phyloP scores from a whole-genome alignment of 192 early-diverging fungal genomes.

The Coemansia sp. region DNA sequence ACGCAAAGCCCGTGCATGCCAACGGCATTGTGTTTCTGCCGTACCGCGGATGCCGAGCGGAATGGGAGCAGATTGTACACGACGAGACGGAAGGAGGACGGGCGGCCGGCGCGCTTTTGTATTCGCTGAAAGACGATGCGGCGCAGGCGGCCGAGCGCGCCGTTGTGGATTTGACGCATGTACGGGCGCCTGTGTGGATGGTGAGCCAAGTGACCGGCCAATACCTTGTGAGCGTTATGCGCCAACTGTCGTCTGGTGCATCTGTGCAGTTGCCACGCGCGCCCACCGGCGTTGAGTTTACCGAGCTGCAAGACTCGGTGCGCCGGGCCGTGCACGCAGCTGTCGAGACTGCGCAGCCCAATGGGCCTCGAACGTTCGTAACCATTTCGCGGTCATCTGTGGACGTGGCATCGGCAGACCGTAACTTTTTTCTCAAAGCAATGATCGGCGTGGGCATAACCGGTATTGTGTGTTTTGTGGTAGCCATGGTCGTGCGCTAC shows the following conservation, averaged over 20 bases:
- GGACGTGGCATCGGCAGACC: slow-evolving; percentile 36
- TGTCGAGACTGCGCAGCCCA: not conserved
- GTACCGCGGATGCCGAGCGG: slow-evolving; percentile 28
- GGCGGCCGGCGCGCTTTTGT: slow-evolving; percentile 32
- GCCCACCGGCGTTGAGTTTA: slow-evolving; percentile 24
- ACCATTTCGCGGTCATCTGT: slow-evolving; percentile 34
- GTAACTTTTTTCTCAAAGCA: slow-evolving; percentile 52
- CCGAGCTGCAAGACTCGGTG: slow-evolving; percentile 15
- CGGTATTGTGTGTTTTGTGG: slow-evolving; percentile 45
- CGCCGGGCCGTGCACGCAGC: not conserved
- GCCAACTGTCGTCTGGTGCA: not conserved
- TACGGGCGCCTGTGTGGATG: slow-evolving; percentile 43
- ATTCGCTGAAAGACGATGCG: slow-evolving; percentile 48
- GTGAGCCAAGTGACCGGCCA: slow-evolving; percentile 37
- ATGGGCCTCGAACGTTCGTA: slow-evolving; percentile 16
- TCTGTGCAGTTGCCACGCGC: slow-evolving; percentile 2
- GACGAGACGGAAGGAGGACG: slow-evolving; percentile 20
- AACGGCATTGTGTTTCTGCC: slow-evolving; percentile 46
- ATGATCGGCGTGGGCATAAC: slow-evolving; percentile 52
- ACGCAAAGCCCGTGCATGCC: not conserved
- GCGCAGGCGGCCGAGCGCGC: slow-evolving; percentile 40
- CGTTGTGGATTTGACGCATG: slow-evolving; percentile 10
- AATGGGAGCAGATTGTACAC: slow-evolving; percentile 34
- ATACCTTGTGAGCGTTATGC: slow-evolving; percentile 21
- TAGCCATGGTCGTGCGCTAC: slow-evolving; percentile 43